phyloP scores from a whole-genome alignment of 208 protist genomes.

The Leishmania martiniquensis region DNA sequence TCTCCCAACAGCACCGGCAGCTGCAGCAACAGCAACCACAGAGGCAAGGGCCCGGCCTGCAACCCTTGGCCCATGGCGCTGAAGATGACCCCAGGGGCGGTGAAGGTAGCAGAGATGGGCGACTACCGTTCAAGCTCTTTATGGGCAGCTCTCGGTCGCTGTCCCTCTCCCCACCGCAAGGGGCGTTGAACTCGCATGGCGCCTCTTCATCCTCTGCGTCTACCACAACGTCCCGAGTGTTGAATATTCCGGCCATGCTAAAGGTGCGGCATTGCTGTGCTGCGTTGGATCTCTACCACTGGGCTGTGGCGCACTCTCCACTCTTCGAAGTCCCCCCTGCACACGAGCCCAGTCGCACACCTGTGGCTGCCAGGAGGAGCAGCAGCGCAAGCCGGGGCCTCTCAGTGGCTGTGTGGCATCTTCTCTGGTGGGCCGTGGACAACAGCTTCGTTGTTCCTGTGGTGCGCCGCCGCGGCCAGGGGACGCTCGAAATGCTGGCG shows the following conservation, averaged over 20 bases:
- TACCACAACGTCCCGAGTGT: background rate
- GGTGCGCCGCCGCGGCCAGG: constrained; percentile 21
- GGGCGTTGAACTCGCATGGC: background rate
- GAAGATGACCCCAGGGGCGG: background rate
- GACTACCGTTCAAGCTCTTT: background rate
- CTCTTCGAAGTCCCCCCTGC: background rate
- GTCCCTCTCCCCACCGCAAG: constrained; percentile 5
- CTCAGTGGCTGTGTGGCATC: constrained; percentile 19
- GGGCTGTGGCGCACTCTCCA: background rate
- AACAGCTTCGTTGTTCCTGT: constrained; percentile 32
- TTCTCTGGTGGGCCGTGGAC: constrained; percentile 41
- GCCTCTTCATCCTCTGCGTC: constrained; percentile 1
- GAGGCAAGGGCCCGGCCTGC: constrained; percentile 5
- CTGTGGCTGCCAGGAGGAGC: background rate
- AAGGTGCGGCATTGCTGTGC: constrained; percentile 29
- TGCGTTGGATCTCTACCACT: constrained; percentile 21
- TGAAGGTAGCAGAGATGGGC: background rate
- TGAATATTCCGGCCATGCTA: constrained; percentile 30
- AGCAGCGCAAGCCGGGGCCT: background rate
- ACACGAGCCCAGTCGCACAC: background rate
- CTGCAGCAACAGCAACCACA: constrained; percentile 8
- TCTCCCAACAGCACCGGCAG: constrained; percentile 11
- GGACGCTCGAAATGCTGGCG: constrained; percentile 29
- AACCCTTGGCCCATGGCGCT: background rate
- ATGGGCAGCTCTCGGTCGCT: background rate